A percentile compares a stretch with the other conserved stretches of the same genome.
phyloP scores from a whole-genome alignment of 1,284 basidiomycete genomes.

The Cystobasidium pallidum region DNA sequence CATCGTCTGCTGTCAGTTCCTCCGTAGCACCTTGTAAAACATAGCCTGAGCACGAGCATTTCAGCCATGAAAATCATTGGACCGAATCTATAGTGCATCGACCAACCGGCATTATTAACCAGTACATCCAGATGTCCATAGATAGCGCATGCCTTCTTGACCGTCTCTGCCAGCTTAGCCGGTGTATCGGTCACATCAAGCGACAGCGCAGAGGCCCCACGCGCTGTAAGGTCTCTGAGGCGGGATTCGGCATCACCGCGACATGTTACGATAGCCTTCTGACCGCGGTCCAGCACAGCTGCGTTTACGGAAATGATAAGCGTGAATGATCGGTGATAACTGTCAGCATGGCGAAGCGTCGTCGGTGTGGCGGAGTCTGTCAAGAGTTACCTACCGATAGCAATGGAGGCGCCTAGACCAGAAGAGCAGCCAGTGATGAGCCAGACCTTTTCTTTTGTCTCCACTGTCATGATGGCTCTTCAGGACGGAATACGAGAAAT shows the following conservation, averaged over 20 bases:
- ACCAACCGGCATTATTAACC: slow-evolving; percentile 38
- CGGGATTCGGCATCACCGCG: slow-evolving; percentile 22
- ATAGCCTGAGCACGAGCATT: slow-evolving; percentile 9
- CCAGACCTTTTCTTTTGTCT: slow-evolving; percentile 20
- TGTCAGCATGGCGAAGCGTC: neutral
- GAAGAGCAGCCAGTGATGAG: slow-evolving; percentile 39
- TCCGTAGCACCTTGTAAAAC: slow-evolving; percentile 31
- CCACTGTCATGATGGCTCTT: slow-evolving; percentile 8
- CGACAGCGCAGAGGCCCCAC: slow-evolving; percentile 22
- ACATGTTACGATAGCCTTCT: slow-evolving; percentile 34
- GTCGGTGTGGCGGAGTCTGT: neutral
- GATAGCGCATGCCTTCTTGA: slow-evolving; percentile 3
- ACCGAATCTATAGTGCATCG: neutral
- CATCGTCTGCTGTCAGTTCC: slow-evolving; percentile 25
- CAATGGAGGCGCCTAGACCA: slow-evolving; percentile 16
- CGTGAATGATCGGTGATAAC: neutral
- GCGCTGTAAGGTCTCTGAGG: slow-evolving; percentile 8
- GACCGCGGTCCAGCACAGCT: slow-evolving; percentile 19
- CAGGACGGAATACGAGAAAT: neutral
- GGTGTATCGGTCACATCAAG: slow-evolving; percentile 35
- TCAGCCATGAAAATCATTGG: neutral
- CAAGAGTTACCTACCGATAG: slow-evolving; percentile 8
- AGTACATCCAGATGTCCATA: slow-evolving; percentile 31
- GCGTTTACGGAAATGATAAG: neutral
- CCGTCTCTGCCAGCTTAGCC: neutral